A percentile compares a stretch with the other conserved stretches of the same genome.
These are phyloP conservation scores for Pseudofabraea citricarpa DNA, from an alignment of 2,329 filamentous ascomycete species.

Conservation along the genomic window DNA sequence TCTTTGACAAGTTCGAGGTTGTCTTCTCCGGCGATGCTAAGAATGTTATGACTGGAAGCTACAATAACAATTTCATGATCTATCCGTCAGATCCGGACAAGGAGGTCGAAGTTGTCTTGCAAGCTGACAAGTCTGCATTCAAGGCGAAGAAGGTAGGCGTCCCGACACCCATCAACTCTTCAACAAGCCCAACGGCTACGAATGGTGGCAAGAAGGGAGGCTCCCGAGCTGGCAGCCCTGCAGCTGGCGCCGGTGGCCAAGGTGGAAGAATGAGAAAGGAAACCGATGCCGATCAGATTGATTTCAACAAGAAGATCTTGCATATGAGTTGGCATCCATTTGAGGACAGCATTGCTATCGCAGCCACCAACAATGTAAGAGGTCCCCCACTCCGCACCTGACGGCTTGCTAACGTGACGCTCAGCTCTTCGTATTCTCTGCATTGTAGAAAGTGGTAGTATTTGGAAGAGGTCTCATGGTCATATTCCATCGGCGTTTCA, in stretches of 20 bases:
- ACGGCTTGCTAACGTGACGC: conserved; percentile 10
- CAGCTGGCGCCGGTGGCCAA: conserved; percentile 65
- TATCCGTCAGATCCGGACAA: conserved; percentile 95
- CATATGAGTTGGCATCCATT: conserved; percentile 99
- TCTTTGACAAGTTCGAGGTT: conserved; percentile 99
- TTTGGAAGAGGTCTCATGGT: conserved; percentile 22
- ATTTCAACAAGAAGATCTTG: conserved; percentile 99
- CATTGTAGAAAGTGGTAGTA: conserved; percentile 47
- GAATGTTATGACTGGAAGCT: conserved; percentile 99
- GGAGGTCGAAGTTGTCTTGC: conserved; percentile 94
- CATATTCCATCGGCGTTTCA: conserved; percentile 27
- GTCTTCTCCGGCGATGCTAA: conserved; percentile 97
- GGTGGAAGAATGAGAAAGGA: conserved; percentile 97
- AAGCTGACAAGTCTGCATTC: conserved; percentile 98
- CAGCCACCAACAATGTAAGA: conserved; percentile 98
- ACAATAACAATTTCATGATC: conserved; percentile 99
- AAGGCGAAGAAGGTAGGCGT: conserved; percentile 99
- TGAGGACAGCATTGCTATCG: conserved; percentile 98
- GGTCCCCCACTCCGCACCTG: not conserved
- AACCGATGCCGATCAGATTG: conserved; percentile 98
- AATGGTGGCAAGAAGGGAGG: conserved; percentile 81
- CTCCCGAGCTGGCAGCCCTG: conserved; percentile 84
- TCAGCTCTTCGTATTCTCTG: conserved; percentile 75
- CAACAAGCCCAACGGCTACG: conserved; percentile 64
- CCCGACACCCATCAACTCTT: conserved; percentile 88